Base-by-base conservation (phyloP, 495 filamentous ascomycete species). In the Daldinia decipiens region DNA sequence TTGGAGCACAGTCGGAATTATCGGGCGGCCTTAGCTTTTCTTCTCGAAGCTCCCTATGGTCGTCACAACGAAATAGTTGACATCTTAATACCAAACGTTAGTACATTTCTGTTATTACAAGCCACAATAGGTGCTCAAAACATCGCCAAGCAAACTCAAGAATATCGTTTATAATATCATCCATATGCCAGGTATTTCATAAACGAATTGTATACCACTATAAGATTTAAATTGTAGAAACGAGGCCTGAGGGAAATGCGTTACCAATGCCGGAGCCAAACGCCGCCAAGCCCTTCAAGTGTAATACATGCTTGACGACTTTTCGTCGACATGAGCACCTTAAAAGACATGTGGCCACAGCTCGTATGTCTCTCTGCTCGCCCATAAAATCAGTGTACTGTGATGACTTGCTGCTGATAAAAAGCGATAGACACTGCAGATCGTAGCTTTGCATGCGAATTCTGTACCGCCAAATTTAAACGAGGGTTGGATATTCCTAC, bases 381-480 rank as follows among this genome's bases (percentile, higher is more conserved):
- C 45, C 7, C 9, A 4, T 12, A 12, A 36, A 34, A 36, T 0
- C 26, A 51, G 21, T 13, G 17, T 15, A 51, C 19, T 3, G 0
- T 27, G 8, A 12, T 27, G 21, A 27, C 9, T 13, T 24, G 21
- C 19, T 12, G 47, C 47, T 51, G 12, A 51, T 5, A 21, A 27
- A 51, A 51, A 6, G 17, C 21, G 19, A 51, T 51, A 51, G 47
- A 51, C 9, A 24, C 47, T 12, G 47, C 47, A 51, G 47, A 27
- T 24, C 47, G 47, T 24, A 5, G 21, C 24, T 51, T 51, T 51
- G 24, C 47, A 21, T 51, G 47, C 47, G 47, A 51, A 51, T 51
- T 51, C 47, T 51, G 47, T 17, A 27, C 24, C 5, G 21, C 47
- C 4, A 51, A 51, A 17, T 51, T 51, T 27, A 51, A 51, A 51